phyloP scores from a whole-genome alignment of 2,329 filamentous ascomycete genomes.

The Bipolaris sorokiniana region DNA sequence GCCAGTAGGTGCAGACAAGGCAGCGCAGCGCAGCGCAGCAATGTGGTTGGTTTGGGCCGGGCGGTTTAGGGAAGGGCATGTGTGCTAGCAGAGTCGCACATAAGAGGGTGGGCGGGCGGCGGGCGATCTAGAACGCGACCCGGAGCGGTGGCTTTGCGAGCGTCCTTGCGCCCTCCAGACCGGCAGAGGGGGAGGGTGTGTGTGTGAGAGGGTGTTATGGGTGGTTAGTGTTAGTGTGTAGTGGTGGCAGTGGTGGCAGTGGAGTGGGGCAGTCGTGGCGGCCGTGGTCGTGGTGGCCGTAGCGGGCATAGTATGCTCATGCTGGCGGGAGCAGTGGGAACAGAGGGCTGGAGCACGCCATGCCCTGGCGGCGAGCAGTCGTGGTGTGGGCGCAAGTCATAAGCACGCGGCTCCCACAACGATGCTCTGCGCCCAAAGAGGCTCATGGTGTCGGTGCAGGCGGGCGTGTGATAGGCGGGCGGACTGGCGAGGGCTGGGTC shows the following conservation, averaged over 20 bases:
- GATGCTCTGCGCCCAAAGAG: background rate
- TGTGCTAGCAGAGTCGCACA: conserved; percentile 31
- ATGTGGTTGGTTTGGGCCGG: conserved; percentile 36
- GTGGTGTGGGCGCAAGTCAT: too few relatives aligned
- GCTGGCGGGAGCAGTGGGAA: too few relatives aligned
- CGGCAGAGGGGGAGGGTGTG: conserved; percentile 4
- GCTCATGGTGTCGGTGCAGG: background rate
- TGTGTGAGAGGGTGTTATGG: conserved; percentile 20
- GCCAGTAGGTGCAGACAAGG: background rate
- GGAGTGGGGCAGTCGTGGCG: background rate
- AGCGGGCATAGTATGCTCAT: too few relatives aligned
- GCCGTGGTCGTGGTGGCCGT: background rate
- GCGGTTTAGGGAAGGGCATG: background rate
- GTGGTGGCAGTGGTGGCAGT: background rate
- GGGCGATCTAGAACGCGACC: conserved; percentile 43
- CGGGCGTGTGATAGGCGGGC: background rate
- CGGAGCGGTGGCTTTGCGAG: conserved; percentile 36
- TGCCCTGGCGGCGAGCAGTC: background rate
- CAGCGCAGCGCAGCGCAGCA: conserved; percentile 20
- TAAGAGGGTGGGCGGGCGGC: conserved; percentile 32
- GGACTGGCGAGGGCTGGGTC: background rate
- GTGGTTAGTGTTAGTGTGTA: background rate
- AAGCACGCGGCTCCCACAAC: background rate
- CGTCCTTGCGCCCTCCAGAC: conserved; percentile 15
- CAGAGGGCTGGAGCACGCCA: background rate